Evolutionary conservation across 1,284 basidiomycete genomes (phyloP).

Genomic region (Fomitopsis pinicola): DNA sequence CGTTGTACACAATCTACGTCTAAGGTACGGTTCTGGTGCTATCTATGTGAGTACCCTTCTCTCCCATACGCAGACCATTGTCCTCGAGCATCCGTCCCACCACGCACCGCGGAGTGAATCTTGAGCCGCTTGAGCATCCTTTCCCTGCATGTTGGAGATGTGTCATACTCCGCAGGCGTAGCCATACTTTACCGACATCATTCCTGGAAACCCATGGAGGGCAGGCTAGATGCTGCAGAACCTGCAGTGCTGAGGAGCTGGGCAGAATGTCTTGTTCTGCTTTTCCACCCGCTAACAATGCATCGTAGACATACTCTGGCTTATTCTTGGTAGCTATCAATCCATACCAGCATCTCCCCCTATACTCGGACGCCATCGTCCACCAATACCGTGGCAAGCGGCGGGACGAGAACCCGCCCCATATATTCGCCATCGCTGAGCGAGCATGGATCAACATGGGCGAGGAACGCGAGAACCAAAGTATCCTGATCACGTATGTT

Average conservation of each 20-base stretch:
- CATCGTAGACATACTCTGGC: constrained; percentile 85
- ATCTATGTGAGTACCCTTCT: constrained; percentile 80
- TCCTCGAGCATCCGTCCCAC: too few relatives aligned
- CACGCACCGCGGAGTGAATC: too few relatives aligned
- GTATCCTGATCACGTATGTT: constrained; percentile 93
- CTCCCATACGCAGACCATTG: not conserved
- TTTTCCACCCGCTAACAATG: constrained; percentile 9
- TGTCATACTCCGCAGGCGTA: too few relatives aligned
- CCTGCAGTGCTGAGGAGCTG: too few relatives aligned
- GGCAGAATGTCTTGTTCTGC: too few relatives aligned
- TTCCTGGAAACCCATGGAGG: too few relatives aligned
- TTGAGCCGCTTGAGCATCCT: too few relatives aligned
- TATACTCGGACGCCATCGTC: constrained; percentile 91
- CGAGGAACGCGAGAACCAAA: constrained; percentile 95
- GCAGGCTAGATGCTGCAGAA: too few relatives aligned
- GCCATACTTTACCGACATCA: too few relatives aligned
- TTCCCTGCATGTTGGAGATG: too few relatives aligned
- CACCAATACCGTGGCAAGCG: constrained; percentile 92
- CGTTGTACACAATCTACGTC: constrained; percentile 93
- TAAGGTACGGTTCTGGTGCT: constrained; percentile 87
- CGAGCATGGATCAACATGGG: constrained; percentile 99
- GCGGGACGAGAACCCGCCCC: constrained; percentile 93
- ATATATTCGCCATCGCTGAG: constrained; percentile 97
- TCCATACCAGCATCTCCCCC: constrained; percentile 89
- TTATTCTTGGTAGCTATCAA: constrained; percentile 98